Conservation (phyloP, 345 rosid genomes). For the Arabis alpina region DNA sequence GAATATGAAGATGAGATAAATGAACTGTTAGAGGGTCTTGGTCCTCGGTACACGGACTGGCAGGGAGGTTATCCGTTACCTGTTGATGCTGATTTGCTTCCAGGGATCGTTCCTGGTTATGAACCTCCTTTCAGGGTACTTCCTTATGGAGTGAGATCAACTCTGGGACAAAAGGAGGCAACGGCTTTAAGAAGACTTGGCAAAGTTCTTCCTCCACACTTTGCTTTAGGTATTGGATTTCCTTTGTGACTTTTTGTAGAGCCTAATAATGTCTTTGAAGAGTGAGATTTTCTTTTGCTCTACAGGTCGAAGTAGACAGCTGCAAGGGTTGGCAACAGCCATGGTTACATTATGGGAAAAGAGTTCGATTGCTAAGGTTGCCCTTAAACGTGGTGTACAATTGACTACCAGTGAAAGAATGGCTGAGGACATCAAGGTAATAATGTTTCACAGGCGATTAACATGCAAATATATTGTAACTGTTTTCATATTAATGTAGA, state of each 20-base stretch:
- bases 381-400: constrained; percentile 91
- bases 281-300: constrained; percentile 29
- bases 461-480: neutral
- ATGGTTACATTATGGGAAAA: constrained; percentile 83
- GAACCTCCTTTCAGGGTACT: constrained; percentile 87
- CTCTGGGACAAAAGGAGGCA: constrained; percentile 66
- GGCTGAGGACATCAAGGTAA: constrained; percentile 96
- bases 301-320: constrained; percentile 88
- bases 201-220: constrained; percentile 89
- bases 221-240: constrained; percentile 73
- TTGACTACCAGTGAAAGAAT: constrained; percentile 95
- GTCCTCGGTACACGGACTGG: constrained; percentile 94
- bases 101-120: constrained; percentile 75
- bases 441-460: constrained; percentile 13
- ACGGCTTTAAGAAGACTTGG: constrained; percentile 81
- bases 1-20: constrained; percentile 83
- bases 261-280: constrained; percentile 20
- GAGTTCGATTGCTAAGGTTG: constrained; percentile 81
- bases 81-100: constrained; percentile 95
- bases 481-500: neutral
- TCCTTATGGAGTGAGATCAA: constrained; percentile 89
- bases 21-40: constrained; percentile 74
- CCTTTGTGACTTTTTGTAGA: constrained; percentile 3
- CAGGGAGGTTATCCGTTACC: constrained; percentile 81
- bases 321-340: constrained; percentile 90